Conservation (phyloP, 2,329 filamentous ascomycete species). For the Byssoonygena ceratinophila region DNA sequence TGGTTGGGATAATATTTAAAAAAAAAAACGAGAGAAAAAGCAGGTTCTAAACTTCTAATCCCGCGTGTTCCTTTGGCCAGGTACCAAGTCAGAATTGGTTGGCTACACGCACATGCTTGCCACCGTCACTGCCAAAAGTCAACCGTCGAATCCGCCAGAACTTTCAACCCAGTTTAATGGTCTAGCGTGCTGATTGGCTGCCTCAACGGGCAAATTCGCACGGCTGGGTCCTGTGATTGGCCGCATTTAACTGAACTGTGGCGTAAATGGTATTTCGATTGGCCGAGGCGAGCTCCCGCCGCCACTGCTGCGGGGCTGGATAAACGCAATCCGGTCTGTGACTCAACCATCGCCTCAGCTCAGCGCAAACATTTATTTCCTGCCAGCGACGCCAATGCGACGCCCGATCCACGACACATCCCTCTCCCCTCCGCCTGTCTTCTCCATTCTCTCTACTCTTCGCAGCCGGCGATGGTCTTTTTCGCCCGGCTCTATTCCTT, state of each 20-base stretch:
- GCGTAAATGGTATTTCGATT: background rate
- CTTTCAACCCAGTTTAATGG: too few relatives aligned
- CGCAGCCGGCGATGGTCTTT: background rate
- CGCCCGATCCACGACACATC: background rate
- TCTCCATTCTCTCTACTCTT: background rate
- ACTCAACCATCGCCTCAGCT: conserved; percentile 1
- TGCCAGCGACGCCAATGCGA: background rate
- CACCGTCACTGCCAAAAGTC: too few relatives aligned
- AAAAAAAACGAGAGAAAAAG: too few relatives aligned
- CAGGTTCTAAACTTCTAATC: too few relatives aligned
- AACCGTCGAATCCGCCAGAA: too few relatives aligned
- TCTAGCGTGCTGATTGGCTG: background rate
- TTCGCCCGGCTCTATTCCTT: background rate
- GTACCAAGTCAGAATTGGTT: background rate
- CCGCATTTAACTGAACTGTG: background rate
- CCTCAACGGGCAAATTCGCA: background rate
- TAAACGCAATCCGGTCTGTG: too few relatives aligned
- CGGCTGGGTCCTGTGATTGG: background rate
- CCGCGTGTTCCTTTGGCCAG: too few relatives aligned
- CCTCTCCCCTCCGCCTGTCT: background rate
- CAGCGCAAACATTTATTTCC: conserved; percentile 8
- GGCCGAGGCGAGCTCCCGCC: conserved; percentile 2
- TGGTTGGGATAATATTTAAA: too few relatives aligned
- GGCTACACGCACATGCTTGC: background rate
- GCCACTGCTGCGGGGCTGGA: background rate